phyloP scores from a whole-genome alignment of 2,329 filamentous ascomycete genomes.

The Beauveria rudraprayagi region DNA sequence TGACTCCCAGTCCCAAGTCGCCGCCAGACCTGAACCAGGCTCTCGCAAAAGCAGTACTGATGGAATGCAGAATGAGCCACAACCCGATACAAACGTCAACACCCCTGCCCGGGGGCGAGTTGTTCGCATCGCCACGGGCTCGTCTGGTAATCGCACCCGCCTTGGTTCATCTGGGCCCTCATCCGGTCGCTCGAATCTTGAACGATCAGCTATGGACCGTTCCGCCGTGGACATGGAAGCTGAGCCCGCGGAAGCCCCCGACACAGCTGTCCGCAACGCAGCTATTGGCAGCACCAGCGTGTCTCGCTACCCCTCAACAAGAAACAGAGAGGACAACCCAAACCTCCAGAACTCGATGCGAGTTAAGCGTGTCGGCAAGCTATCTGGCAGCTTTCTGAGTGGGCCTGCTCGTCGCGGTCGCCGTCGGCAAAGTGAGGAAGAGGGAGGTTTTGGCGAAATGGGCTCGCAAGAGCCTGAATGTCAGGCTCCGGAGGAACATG shows the following conservation, averaged over 20 bases:
- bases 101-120: conserved; percentile 47
- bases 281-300: conserved; percentile 42
- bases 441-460: conserved; percentile 25
- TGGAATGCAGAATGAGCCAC: conserved; percentile 32
- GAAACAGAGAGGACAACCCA: conserved; percentile 51
- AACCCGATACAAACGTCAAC: conserved; percentile 36
- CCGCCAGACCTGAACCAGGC: conserved; percentile 21
- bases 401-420: conserved; percentile 71
- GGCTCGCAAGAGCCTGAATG: conserved; percentile 24
- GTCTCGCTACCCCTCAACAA: conserved; percentile 43
- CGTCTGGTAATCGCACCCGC: conserved; percentile 37
- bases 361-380: conserved; percentile 67
- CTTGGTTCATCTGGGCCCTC: conserved; percentile 29
- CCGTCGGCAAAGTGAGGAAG: conserved; percentile 59
- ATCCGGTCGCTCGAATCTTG: conserved; percentile 27
- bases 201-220: conserved; percentile 26
- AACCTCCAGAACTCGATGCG: conserved; percentile 67
- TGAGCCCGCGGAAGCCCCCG: conserved; percentile 40
- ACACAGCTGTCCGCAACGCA: conserved; percentile 41
- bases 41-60: conserved; percentile 35
- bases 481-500: conserved; percentile 33
- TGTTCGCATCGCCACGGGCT: conserved; percentile 47
- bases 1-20: background rate
- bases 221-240: conserved; percentile 35
- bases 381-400: conserved; percentile 69